phyloP scores from a whole-genome alignment of 768 basidiomycete genomes.

The Suillus subaureus region DNA sequence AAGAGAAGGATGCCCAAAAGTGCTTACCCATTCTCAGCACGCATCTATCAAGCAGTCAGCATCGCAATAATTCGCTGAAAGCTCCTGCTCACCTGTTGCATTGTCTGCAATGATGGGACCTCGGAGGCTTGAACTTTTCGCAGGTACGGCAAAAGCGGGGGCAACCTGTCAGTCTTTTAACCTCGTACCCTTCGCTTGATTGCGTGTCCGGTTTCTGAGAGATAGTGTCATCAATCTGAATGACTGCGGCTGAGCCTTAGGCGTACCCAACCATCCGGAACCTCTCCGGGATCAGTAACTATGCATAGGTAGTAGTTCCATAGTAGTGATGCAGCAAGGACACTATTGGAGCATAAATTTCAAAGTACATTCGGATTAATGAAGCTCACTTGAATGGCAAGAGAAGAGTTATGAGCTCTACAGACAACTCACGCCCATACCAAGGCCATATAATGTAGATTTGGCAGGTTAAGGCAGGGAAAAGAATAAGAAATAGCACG shows the following conservation, averaged over 20 bases:
- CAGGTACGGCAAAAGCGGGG: constrained; percentile 90
- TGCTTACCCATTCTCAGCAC: constrained; percentile 85
- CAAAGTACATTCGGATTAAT: not conserved
- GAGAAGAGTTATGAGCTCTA: constrained; percentile 76
- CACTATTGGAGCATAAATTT: constrained; percentile 43
- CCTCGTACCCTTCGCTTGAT: constrained; percentile 74
- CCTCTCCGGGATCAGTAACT: constrained; percentile 79
- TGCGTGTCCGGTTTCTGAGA: constrained; percentile 73
- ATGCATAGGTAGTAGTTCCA: constrained; percentile 92
- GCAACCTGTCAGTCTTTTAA: constrained; percentile 82
- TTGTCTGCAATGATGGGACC: constrained; percentile 90
- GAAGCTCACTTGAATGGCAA: constrained; percentile 85
- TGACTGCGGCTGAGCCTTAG: not conserved
- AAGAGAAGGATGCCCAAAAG: constrained; percentile 3
- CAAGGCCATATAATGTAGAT: constrained; percentile 91
- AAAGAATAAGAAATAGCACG: constrained; percentile 74
- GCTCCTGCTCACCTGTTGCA: constrained; percentile 68
- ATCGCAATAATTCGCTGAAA: not conserved
- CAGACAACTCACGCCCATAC: constrained; percentile 76
- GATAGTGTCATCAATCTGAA: constrained; percentile 10
- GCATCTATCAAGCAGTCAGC: constrained; percentile 48
- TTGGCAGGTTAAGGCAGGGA: constrained; percentile 89
- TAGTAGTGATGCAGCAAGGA: constrained; percentile 73
- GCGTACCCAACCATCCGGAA: constrained; percentile 79
- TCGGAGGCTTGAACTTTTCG: constrained; percentile 80